Conservation (phyloP, 1,284 basidiomycete genomes). For the Ustilago cynodontis region DNA sequence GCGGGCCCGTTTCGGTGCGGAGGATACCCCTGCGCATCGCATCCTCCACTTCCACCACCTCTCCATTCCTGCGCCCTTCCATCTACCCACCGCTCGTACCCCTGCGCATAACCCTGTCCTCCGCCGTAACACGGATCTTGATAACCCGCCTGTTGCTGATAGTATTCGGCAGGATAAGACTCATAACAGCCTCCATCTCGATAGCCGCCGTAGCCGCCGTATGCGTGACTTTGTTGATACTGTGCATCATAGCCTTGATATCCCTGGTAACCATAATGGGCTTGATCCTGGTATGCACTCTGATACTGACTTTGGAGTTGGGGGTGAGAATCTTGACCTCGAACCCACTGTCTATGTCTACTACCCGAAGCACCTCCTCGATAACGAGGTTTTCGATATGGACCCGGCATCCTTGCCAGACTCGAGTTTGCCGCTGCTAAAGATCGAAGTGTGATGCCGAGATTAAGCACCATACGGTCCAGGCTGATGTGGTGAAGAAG, state of each 20-base stretch:
- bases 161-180: conserved; percentile 8
- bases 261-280: not conserved
- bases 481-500: not conserved
- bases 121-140: not conserved
- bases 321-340: not conserved
- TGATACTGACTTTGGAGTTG: not conserved
- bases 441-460: not conserved
- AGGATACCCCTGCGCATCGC: not conserved
- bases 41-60: not conserved
- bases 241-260: not conserved
- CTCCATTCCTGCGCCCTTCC: not conserved
- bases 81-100: not conserved
- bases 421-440: not conserved
- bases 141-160: not conserved
- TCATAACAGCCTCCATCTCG: not conserved
- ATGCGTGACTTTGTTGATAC: not conserved
- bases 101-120: conserved; percentile 10
- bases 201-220: not conserved
- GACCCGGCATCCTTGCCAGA: conserved; percentile 6
- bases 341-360: conserved; percentile 8
- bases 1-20: not conserved
- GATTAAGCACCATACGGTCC: too few relatives aligned
- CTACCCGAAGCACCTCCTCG: conserved; percentile 4
- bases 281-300: not conserved
- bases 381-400: conserved; percentile 18